These are phyloP conservation scores for Suhomyces choctaworum DNA, from an alignment of 1,139 yeast species.

Conservation along the genomic window DNA sequence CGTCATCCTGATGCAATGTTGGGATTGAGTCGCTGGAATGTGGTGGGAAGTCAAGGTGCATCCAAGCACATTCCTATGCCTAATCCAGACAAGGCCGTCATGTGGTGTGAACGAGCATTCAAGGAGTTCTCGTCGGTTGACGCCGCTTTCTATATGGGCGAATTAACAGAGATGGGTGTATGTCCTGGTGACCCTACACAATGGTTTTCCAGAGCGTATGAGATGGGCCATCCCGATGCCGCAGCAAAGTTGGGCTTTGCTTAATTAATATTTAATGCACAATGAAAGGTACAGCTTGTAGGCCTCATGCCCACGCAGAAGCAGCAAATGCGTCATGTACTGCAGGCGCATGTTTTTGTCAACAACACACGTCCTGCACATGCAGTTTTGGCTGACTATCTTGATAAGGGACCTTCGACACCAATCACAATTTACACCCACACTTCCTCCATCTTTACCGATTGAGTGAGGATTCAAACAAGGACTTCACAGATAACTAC, in stretches of 20 bases:
- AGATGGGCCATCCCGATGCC: conserved; percentile 19
- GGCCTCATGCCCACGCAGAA: too few relatives aligned
- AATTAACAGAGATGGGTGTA: conserved; percentile 76
- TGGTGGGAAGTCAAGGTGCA: conserved; percentile 72
- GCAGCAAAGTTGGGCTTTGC: conserved; percentile 18
- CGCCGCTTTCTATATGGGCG: conserved; percentile 84
- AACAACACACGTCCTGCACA: too few relatives aligned
- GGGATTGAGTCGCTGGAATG: conserved; percentile 89
- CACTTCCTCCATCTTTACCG: too few relatives aligned
- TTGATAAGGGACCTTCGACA: too few relatives aligned
- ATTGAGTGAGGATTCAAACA: too few relatives aligned
- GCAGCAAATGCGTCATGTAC: too few relatives aligned
- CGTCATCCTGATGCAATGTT: conserved; percentile 88
- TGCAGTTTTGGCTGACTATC: too few relatives aligned
- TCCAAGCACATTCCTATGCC: conserved; percentile 56
- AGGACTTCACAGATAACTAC: too few relatives aligned
- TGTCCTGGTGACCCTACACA: conserved; percentile 15
- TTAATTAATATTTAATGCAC: conserved; percentile 10
- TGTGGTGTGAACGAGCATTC: conserved; percentile 89
- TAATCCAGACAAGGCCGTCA: conserved; percentile 73
- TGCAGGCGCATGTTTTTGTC: too few relatives aligned
- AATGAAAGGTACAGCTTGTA: too few relatives aligned
- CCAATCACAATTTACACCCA: too few relatives aligned
- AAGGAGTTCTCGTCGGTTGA: conserved; percentile 70
- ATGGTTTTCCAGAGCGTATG: conserved; percentile 19